Conservation (phyloP, 2,329 filamentous ascomycete species). For the Pestalotiopsis sp. region DNA sequence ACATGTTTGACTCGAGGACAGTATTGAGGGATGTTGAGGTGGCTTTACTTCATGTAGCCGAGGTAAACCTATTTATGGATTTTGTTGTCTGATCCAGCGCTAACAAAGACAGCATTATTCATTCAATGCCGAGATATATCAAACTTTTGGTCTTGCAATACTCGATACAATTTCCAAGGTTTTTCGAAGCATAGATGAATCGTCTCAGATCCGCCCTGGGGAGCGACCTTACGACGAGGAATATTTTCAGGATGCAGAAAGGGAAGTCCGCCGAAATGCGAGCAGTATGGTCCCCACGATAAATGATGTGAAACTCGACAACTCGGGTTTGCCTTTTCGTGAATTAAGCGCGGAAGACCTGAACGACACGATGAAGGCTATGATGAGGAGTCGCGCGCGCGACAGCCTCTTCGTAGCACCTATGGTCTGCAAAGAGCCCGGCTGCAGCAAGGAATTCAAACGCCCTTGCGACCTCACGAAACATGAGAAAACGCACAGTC, state of each 20-base stretch:
- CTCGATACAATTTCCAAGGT: not conserved
- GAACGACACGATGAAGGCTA: not conserved
- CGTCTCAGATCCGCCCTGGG: not conserved
- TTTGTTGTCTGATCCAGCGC: not conserved
- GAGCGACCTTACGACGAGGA: not conserved
- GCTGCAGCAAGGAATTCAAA: constrained; percentile 91
- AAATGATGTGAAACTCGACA: not conserved
- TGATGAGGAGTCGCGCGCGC: not conserved
- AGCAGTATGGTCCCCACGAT: not conserved
- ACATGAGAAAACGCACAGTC: constrained; percentile 96
- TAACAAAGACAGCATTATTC: not conserved
- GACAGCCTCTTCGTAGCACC: not conserved
- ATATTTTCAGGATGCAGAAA: not conserved
- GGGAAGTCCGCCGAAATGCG: not conserved
- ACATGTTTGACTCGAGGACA: not conserved
- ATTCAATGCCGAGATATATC: not conserved
- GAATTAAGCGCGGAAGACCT: not conserved
- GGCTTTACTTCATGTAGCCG: not conserved
- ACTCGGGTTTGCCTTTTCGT: not conserved
- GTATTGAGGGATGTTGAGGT: not conserved
- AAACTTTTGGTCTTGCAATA: not conserved
- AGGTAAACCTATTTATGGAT: not conserved
- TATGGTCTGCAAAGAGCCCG: constrained; percentile 66
- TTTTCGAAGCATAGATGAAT: not conserved
- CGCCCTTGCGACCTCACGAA: constrained; percentile 97